Base-by-base conservation (phyloP, 1,139 yeast species). In the Magnusiomyces clavatus region DNA sequence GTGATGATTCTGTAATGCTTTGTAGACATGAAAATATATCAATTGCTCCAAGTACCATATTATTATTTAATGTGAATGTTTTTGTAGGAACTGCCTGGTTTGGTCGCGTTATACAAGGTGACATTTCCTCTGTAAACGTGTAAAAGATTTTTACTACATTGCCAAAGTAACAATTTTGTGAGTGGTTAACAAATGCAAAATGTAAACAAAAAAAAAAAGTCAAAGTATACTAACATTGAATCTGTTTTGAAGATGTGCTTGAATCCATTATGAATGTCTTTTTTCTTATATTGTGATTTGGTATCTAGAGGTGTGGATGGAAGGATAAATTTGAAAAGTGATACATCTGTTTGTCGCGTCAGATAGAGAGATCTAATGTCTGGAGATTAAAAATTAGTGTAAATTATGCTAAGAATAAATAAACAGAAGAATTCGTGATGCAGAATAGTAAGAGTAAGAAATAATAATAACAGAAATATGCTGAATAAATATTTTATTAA, bases 71-170 rank as follows among this genome's bases (percentile, higher is more conserved):
- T 37, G 58, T 56, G 16, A 62, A 63, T 24, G 62, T 65, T 38
- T 62, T 64, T 20, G 62, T 60, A 12, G 56, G 55, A 17, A 55
- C 51, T 19, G 61, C 57, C 41, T 59, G 51, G 14, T 62, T 46
- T 11, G 62, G 51, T 36, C 67, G 57, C n/a, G 72, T 71, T 39
- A 70, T 57, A 51, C 67, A 69, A 45, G 62, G 57, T 35, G 63
- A 65, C 46, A 62, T 65, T 12, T 58, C 55, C 50, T 61, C 59
- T 54, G 66, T 69, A 49, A 68, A 64, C 6, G 71, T 65, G 60
- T 70, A 70, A 11, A 67, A 58, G 45, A 70, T 62, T 56, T 70
- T 70, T 49, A 69, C 65, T 59, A 43, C 47, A 39, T 46, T 17
- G 5, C 6, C 31, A 24, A 24, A 24, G n/a, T n/a, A n/a, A n/a